A percentile compares a stretch with the other conserved stretches of the same genome.
These are phyloP conservation scores for Globisporangium uncinulatum DNA, from an alignment of 352 stramenopile genomes.

Conservation along the genomic window DNA sequence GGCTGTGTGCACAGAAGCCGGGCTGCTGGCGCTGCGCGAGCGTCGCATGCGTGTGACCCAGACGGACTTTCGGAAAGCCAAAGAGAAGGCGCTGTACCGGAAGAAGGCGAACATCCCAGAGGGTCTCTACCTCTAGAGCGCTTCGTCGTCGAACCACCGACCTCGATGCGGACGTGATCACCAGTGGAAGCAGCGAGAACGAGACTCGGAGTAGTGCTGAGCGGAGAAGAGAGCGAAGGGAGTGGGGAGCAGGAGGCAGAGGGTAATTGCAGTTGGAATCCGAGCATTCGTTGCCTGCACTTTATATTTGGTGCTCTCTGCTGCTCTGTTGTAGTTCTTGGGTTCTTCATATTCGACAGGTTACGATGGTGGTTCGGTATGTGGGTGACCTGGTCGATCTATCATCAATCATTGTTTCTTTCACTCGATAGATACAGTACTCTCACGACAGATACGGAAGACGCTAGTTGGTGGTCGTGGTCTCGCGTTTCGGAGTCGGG, in stretches of 20 bases:
- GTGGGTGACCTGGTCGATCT: background rate
- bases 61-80: constrained; percentile 99
- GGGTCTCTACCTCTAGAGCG: constrained; percentile 96
- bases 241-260: background rate
- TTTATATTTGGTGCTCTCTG: too few species aligned
- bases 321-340: background rate
- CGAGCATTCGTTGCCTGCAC: background rate
- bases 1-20: constrained; percentile 99
- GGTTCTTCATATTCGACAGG: background rate
- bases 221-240: background rate
- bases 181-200: background rate
- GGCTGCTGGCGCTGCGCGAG: constrained; percentile 98
- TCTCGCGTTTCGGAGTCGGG: constrained; percentile 1
- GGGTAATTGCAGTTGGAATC: background rate
- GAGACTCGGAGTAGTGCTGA: background rate
- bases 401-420: background rate
- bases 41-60: constrained; percentile 99
- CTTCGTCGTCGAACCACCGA: background rate
- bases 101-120: constrained; percentile 99
- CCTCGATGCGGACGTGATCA: background rate
- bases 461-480: background rate
- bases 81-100: constrained; percentile 99
- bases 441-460: constrained; percentile 1
- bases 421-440: background rate
- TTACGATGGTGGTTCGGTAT: background rate